Conservation (phyloP, 768 basidiomycete genomes). For the Lyophyllum atratum region DNA sequence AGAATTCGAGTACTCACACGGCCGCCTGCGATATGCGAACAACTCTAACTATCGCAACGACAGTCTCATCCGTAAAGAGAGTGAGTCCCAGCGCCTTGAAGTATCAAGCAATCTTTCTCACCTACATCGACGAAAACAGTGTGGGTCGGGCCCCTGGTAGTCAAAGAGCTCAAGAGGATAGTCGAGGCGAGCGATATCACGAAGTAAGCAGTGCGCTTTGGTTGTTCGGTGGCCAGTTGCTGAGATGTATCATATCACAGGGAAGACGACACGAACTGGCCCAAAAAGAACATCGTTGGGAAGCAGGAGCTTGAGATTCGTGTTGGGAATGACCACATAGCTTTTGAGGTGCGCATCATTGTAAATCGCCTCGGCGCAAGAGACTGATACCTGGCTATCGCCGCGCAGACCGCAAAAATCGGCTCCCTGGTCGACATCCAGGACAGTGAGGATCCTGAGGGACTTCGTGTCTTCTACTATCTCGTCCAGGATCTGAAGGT, state of each 20-base stretch:
- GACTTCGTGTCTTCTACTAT: constrained; percentile 97
- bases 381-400: background rate
- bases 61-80: constrained; percentile 97
- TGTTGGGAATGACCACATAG: constrained; percentile 92
- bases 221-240: background rate
- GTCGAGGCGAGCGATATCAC: constrained; percentile 93
- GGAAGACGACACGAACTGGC: constrained; percentile 99
- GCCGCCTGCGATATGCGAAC: constrained; percentile 95
- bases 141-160: constrained; percentile 91
- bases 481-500: constrained; percentile 98
- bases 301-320: constrained; percentile 98
- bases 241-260: constrained; percentile 39
- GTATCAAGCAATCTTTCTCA: background rate
- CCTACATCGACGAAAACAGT: constrained; percentile 49
- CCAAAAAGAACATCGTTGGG: constrained; percentile 98
- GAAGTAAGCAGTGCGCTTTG: constrained; percentile 58
- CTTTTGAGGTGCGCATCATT: constrained; percentile 76
- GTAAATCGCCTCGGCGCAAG: background rate
- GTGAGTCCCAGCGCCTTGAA: constrained; percentile 47
- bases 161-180: constrained; percentile 93
- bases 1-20: constrained; percentile 98
- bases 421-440: constrained; percentile 96
- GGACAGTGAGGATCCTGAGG: constrained; percentile 96
- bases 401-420: constrained; percentile 89
- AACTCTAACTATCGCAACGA: constrained; percentile 99